Base-by-base conservation (phyloP, 306 rosid genomes). In the Quercus agrifolia region DNA sequence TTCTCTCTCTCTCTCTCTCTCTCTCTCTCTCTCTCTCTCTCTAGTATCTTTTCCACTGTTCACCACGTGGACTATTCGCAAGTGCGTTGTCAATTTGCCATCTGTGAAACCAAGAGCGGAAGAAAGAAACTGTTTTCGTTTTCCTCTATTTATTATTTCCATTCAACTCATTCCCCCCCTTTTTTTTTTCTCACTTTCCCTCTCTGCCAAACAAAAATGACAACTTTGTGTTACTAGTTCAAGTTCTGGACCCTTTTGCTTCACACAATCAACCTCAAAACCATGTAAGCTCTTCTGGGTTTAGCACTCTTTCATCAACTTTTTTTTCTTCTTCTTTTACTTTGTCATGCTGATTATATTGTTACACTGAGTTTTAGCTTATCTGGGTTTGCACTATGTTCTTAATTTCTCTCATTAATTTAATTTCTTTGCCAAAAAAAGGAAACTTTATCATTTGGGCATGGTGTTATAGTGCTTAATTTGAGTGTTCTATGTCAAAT, bases 41-140 rank as follows among this genome's bases (percentile, higher is more conserved):
- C 0, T 6, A 41, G 12, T 41, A 41, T 41, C 12, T 41, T 41
- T 8, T 41, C 46, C 46, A 41, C 46, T 41, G 12, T 41, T 57
- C 13, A 52, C 81, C 87, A 75, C 89, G 82, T 80, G 87, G 81
- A 18, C 3, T 46, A 23, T 64, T 64, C 54, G 33, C 27, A 70
- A 61, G 71, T 71, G 84, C 74, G 78, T 20, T 79, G 73, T 73
- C 64, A 62, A 79, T 25, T 61, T 79, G 56, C n/a, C 38, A 49
- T 27, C 61, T 55, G 14, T 54, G 25, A 17, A 54, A 61, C 35
- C 17, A 33, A 6, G 4, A 14, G 70, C 70, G 15, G 10, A 64
- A 17, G 5, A 17, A 59, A 7, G 44, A 17, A 12, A 7, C 46
- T 64, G 46, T 66, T 35, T 33, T n/a, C 19, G 10, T 68, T 68